These are phyloP conservation scores for Ceratocystis ficicola DNA, from an alignment of 2,329 filamentous ascomycete species.

Conservation along the genomic window DNA sequence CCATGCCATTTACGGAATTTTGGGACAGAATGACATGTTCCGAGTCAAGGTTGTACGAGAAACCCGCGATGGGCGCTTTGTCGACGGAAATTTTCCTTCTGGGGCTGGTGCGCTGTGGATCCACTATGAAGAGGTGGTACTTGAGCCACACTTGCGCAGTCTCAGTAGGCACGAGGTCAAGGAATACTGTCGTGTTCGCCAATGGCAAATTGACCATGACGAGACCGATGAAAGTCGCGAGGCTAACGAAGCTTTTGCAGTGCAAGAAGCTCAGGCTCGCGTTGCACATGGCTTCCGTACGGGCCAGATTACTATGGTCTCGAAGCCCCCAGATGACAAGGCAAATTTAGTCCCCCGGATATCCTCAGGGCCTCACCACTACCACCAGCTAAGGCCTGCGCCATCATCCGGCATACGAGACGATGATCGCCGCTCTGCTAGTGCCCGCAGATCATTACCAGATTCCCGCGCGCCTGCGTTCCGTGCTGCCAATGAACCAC, in stretches of 20 bases:
- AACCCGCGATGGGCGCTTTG: slow-evolving; percentile 46
- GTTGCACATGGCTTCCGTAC: slow-evolving; percentile 28
- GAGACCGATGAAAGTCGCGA: slow-evolving; percentile 38
- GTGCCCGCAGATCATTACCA: slow-evolving; percentile 17
- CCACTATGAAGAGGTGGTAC: slow-evolving; percentile 47
- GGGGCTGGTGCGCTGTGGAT: slow-evolving; percentile 53
- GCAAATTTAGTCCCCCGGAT: slow-evolving; percentile 19
- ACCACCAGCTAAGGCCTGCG: slow-evolving; percentile 20
- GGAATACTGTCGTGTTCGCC: slow-evolving; percentile 51
- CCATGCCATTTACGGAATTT: slow-evolving; percentile 51
- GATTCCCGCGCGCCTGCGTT: slow-evolving; percentile 15
- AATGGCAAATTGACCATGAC: slow-evolving; percentile 44
- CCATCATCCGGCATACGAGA: not conserved
- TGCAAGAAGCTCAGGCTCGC: slow-evolving; percentile 39
- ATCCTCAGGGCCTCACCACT: slow-evolving; percentile 19
- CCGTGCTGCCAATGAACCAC: slow-evolving; percentile 16
- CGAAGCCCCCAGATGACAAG: slow-evolving; percentile 24
- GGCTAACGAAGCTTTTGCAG: slow-evolving; percentile 41
- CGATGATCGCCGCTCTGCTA: not conserved
- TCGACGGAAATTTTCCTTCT: slow-evolving; percentile 48
- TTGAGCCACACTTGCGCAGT: slow-evolving; percentile 43
- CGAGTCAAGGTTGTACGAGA: slow-evolving; percentile 49
- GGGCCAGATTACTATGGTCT: slow-evolving; percentile 24
- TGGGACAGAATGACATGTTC: slow-evolving; percentile 53
- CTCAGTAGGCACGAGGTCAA: slow-evolving; percentile 46